Evolutionary conservation across 2,329 filamentous ascomycete species (phyloP), one percentile per base, ranked within the genome.

Genomic region (Stagonosporopsis cucurbitacearum): DNA sequence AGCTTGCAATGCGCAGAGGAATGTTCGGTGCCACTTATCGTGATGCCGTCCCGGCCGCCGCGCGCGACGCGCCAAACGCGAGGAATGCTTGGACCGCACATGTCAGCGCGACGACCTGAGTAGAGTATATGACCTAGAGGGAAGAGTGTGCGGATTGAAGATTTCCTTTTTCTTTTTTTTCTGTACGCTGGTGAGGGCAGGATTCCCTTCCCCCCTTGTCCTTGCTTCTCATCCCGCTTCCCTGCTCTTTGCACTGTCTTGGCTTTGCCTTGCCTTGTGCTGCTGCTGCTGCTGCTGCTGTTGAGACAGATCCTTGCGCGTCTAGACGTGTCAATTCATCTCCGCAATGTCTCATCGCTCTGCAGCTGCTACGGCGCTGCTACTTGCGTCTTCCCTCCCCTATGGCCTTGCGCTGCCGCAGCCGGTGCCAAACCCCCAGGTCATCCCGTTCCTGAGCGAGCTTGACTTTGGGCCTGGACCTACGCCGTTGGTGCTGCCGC

Each of bases 351-450:
- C 60, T 57, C 57, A 51, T 49, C 46, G 57, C 32, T 45, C 53
- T 15, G 54, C 56, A 50, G 60, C 59, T 12, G 60, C 59, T 12
- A 50, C 55, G 3, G 57, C 50, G 55, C 61, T 65, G 47, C 60
- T 65, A 6, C 46, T 65, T 39, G 43, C 59, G 36, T 62, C 61
- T 36, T 62, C 61, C 36, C 57, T 64, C 35, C 61, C 61, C 19
- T 48, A 60, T 22, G 51, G 49, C 20, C 32, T 57, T 26, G 55
- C 59, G 17, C 36, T 60, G 5, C 59, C 30, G 3, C 30, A 32
- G 26, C 26, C 30, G 3, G 12, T 15, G 26, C 26, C 26, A 3
- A 30, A 30, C 13, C 30, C 59, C 26, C 59, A 62, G 33, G 30
- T 28, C 12, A 9, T 60, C 33, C 54, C 40, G 20, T 39, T 42